Percentiles rank a stretch among this genome's conserved stretches.
phyloP scores from a whole-genome alignment of 139 green algal genomes.

The Coelastrella sp. region DNA sequence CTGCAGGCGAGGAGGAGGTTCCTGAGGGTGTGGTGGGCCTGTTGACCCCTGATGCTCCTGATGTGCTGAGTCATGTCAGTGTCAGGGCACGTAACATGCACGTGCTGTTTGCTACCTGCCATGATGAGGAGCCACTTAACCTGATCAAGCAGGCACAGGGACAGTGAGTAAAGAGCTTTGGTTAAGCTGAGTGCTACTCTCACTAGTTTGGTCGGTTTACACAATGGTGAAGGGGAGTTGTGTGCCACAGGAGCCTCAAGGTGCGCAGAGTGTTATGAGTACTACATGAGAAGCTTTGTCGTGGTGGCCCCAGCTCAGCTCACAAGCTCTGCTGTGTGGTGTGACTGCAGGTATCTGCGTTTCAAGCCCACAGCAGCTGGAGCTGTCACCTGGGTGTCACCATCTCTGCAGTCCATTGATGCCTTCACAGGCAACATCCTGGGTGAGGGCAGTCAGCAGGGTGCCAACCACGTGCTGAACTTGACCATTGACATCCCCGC shows the following conservation, averaged over 20 bases:
- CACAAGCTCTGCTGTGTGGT: not conserved
- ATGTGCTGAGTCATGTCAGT: conserved; percentile 92
- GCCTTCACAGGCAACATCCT: conserved; percentile 36
- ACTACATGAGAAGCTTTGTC: not conserved
- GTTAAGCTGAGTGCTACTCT: not conserved
- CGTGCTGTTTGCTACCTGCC: conserved; percentile 78
- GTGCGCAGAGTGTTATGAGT: too few species aligned
- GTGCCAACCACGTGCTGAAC: conserved; percentile 19
- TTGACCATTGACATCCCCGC: conserved; percentile 73
- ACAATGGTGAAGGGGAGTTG: not conserved
- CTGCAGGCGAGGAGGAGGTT: conserved; percentile 91
- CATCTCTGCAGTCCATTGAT: conserved; percentile 40
- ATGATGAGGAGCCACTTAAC: conserved; percentile 66
- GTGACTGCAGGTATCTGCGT: conserved; percentile 51
- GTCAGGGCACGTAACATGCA: conserved; percentile 94
- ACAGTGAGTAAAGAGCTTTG: conserved; percentile 9
- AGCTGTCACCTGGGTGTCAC: conserved; percentile 74
- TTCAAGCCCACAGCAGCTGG: conserved; percentile 83
- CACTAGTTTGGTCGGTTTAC: not conserved
- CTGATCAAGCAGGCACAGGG: conserved; percentile 50
- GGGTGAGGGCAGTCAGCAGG: conserved; percentile 5
- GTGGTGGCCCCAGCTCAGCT: not conserved
- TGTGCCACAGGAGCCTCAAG: not conserved
- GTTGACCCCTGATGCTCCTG: conserved; percentile 87
- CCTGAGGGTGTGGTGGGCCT: conserved; percentile 90